Percentiles rank a stretch among this genome's conserved stretches.
These are phyloP conservation scores for Aureobasidium sp. DNA, from an alignment of 2,329 filamentous ascomycete species.

Conservation along the genomic window DNA sequence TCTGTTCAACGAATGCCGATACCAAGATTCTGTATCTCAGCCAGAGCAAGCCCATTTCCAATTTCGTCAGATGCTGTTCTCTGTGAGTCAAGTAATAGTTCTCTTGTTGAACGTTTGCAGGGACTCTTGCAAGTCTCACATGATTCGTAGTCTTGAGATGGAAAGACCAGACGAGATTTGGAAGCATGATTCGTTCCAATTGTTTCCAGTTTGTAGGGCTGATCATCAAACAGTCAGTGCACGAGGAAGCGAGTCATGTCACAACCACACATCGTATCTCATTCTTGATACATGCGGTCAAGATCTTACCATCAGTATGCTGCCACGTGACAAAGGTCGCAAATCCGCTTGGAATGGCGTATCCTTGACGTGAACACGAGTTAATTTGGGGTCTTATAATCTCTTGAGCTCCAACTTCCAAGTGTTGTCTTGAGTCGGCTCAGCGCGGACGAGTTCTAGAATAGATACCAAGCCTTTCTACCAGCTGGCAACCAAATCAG, in stretches of 20 bases:
- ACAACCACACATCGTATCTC: background rate
- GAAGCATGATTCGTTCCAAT: background rate
- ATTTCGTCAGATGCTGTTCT: background rate
- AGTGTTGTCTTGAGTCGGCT: background rate
- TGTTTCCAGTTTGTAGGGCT: background rate
- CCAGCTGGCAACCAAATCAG: background rate
- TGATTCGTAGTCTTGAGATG: background rate
- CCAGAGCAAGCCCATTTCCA: no score
- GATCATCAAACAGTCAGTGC: background rate
- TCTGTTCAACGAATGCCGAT: background rate
- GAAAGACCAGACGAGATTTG: background rate
- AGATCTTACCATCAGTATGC: no score
- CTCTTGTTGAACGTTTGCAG: background rate
- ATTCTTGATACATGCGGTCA: background rate
- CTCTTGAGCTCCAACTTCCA: background rate
- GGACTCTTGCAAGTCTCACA: background rate
- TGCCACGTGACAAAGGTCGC: no score
- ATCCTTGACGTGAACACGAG: background rate
- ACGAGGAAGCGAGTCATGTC: background rate
- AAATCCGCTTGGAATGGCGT: background rate
- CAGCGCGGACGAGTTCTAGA: slow-evolving; percentile 4
- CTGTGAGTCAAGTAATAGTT: background rate
- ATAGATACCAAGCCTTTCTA: background rate
- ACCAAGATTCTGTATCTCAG: background rate
- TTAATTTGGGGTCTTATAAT: background rate